phyloP scores from a whole-genome alignment of 331 rosid species.

The Saraca asoca region DNA sequence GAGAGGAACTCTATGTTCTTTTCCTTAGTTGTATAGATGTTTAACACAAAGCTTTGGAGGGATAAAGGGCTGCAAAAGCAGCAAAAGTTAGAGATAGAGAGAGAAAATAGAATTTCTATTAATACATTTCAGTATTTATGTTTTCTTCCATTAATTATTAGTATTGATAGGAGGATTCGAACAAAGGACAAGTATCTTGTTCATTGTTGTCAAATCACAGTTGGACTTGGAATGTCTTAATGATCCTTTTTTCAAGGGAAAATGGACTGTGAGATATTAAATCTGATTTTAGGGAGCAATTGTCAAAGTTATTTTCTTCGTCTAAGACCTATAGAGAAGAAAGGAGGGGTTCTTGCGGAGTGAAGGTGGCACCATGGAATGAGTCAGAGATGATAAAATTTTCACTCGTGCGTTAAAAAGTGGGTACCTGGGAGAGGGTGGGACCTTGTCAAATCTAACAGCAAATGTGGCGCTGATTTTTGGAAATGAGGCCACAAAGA shows the following conservation, averaged over 20 bases:
- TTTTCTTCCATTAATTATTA: too few relatives aligned
- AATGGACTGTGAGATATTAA: slow-evolving; percentile 20
- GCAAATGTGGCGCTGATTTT: slow-evolving; percentile 49
- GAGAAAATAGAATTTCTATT: neutral
- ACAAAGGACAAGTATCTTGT: too few relatives aligned
- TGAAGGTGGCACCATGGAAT: slow-evolving; percentile 27
- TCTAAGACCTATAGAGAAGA: slow-evolving; percentile 10
- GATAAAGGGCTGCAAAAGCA: slow-evolving; percentile 62
- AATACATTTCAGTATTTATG: too few relatives aligned
- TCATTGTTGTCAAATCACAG: slow-evolving; percentile 38
- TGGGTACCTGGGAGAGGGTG: slow-evolving; percentile 44
- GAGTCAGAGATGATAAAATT: slow-evolving; percentile 33
- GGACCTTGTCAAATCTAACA: slow-evolving; percentile 66
- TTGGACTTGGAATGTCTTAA: slow-evolving; percentile 49
- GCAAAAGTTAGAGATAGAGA: slow-evolving; percentile 40
- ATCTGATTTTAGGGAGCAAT: neutral
- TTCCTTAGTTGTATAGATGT: slow-evolving; percentile 49
- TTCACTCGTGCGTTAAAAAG: slow-evolving; percentile 42
- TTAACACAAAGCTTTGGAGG: slow-evolving; percentile 42
- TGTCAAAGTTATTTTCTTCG: neutral
- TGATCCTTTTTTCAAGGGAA: slow-evolving; percentile 29
- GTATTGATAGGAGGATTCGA: too few relatives aligned
- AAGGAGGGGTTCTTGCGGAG: slow-evolving; percentile 36
- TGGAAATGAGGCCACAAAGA: slow-evolving; percentile 61
- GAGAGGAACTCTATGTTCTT: slow-evolving; percentile 29